phyloP scores from a whole-genome alignment of 2,329 filamentous ascomycete genomes.

The Trichoderma asperellum region DNA sequence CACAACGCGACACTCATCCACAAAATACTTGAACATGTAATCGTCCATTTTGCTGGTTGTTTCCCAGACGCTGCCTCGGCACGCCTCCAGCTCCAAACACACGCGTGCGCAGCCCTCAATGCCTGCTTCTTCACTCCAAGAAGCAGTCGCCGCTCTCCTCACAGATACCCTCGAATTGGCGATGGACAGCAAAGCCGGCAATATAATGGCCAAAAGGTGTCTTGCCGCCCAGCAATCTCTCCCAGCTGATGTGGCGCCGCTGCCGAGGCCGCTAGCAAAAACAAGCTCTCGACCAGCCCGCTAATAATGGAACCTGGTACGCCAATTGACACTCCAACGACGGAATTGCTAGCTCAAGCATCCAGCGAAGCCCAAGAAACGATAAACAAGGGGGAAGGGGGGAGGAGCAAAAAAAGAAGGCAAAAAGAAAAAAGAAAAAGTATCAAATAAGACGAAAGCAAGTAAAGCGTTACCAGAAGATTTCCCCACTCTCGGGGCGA shows the following conservation, averaged over 20 bases:
- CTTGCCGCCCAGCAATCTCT: neutral
- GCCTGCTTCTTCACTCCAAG: neutral
- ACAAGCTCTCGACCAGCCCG: neutral
- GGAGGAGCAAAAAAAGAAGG: neutral
- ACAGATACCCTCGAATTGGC: neutral
- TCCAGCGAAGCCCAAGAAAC: neutral
- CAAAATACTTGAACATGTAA: slow-evolving; percentile 57
- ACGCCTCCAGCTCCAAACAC: neutral
- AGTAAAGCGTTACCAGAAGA: neutral
- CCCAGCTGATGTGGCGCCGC: neutral
- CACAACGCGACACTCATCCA: slow-evolving; percentile 54
- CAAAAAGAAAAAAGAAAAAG: neutral
- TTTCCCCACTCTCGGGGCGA: neutral
- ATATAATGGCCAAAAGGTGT: neutral
- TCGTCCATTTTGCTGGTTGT: slow-evolving; percentile 54
- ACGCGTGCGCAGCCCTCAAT: neutral
- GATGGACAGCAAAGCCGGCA: neutral
- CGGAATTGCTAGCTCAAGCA: neutral
- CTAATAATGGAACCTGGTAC: neutral
- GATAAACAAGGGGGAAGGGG: neutral
- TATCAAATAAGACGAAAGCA: neutral
- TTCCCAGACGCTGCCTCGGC: neutral
- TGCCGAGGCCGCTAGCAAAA: slow-evolving; percentile 6
- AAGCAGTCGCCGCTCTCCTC: neutral
- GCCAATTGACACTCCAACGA: neutral